Base-by-base conservation (phyloP, 192 early-diverging fungal species). In the Thoreauomyces humboldtii region DNA sequence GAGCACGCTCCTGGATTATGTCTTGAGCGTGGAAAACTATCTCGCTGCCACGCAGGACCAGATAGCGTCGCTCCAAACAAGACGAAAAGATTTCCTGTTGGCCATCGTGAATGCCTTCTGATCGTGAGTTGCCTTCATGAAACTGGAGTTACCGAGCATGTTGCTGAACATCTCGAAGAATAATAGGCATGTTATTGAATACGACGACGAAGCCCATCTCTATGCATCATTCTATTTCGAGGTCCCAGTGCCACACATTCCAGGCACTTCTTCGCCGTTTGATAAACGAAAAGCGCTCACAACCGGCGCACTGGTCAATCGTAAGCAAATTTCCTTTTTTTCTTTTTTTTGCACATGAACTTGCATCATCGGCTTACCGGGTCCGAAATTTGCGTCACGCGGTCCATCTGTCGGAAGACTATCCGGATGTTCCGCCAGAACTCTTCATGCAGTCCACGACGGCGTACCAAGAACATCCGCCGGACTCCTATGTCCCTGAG, bases 341-440 rank as follows among this genome's bases (percentile, higher is more conserved):
- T n/a, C n/a, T n/a, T n/a, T n/a, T n/a, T n/a, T n/a, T n/a, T n/a
- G n/a, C n/a, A n/a, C n/a, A n/a, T n/a, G n/a, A n/a, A n/a, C n/a
- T n/a, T n/a, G n/a, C n/a, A n/a, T n/a, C n/a, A n/a, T n/a, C n/a
- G n/a, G n/a, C n/a, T n/a, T n/a, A n/a, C n/a, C n/a, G n/a, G n/a
- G n/a, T n/a, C n/a, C n/a, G n/a, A n/a, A n/a, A n/a, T 52, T 5
- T 52, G 21, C 50, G 19, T 31, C 6, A 15, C 17, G 27, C 5
- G 47, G 59, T 61, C 1, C 59, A 61, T 32, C 38, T 61, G 1
- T 46, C 59, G 15, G 43, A 43, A 47, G 59, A 61, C 45, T 61
- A 61, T 32, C 59, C 59, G 24, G 42, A 61, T 7, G 42, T 70
- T 41, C 70, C 64, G 43, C 65, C 54, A 29, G 45, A 55, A 53